Evolutionary conservation across 176 grass and related monocot species (phyloP).

Genomic region (Carex kokanica): DNA sequence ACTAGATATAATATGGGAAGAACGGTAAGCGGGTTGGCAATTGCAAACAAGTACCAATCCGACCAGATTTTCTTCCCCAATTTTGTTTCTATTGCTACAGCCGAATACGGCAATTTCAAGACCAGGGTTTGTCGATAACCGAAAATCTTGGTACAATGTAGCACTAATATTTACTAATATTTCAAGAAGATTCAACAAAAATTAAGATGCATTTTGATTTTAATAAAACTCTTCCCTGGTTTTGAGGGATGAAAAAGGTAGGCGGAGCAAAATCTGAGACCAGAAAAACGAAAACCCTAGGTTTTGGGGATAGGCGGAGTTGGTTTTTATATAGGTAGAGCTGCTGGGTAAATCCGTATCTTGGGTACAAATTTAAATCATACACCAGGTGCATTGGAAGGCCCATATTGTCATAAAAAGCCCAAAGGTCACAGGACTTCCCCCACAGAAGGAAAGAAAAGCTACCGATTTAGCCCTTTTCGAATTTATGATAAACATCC

Average conservation of each 20-base stretch:
- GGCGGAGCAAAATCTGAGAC: neutral
- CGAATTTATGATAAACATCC: neutral
- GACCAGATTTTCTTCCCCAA: conserved; percentile 36
- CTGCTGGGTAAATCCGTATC: neutral
- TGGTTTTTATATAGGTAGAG: neutral
- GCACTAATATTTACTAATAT: neutral
- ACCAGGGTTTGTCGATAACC: neutral
- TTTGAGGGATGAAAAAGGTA: neutral
- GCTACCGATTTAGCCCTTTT: too few relatives aligned
- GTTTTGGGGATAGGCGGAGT: neutral
- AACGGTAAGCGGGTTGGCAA: conserved; percentile 34
- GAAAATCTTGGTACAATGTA: conserved; percentile 39
- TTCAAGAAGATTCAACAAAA: neutral
- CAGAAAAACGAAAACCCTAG: conserved; percentile 1
- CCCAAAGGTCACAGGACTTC: neutral
- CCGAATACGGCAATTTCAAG: conserved; percentile 32
- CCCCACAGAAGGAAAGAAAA: too few relatives aligned
- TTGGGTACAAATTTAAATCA: neutral
- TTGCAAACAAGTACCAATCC: conserved; percentile 25
- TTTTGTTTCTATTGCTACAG: conserved; percentile 36
- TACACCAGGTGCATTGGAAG: neutral
- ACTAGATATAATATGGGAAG: conserved; percentile 23
- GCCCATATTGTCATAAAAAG: neutral
- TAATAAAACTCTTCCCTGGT: neutral
- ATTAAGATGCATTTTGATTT: neutral